phyloP scores from a whole-genome alignment of 768 basidiomycete species.

The Pleurotus tuber-regium region DNA sequence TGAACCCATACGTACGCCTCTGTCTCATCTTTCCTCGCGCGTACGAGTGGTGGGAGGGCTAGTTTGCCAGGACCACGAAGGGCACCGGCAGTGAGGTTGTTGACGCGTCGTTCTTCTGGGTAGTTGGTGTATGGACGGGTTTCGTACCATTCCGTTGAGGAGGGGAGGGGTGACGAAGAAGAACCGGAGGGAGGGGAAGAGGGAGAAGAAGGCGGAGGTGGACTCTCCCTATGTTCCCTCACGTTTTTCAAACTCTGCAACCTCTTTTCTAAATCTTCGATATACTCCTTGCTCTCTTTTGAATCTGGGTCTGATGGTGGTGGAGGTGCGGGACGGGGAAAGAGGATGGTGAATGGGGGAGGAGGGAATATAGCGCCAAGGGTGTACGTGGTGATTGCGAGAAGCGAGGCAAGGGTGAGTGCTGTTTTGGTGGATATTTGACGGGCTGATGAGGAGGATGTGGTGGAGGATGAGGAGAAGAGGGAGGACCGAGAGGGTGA shows the following conservation, averaged over 20 bases:
- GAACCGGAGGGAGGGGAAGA: slow-evolving; percentile 31
- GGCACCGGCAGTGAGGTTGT: slow-evolving; percentile 82
- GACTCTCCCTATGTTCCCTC: slow-evolving; percentile 37
- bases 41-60: slow-evolving; percentile 74
- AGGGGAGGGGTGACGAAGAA: slow-evolving; percentile 40
- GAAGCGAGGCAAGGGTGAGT: slow-evolving; percentile 24
- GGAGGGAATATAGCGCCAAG: slow-evolving; percentile 74
- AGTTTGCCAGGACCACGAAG: slow-evolving; percentile 88
- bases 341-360: slow-evolving; percentile 59
- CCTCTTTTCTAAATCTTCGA: slow-evolving; percentile 58
- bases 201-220: slow-evolving; percentile 28
- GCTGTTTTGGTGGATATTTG: slow-evolving; percentile 15
- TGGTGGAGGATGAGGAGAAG: too few species aligned
- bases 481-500: too few species aligned
- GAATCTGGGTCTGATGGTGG: slow-evolving; percentile 55
- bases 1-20: slow-evolving; percentile 75
- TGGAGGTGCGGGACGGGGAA: slow-evolving; percentile 74
- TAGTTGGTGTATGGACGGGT: slow-evolving; percentile 68
- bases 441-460: background rate
- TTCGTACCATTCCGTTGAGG: slow-evolving; percentile 61
- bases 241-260: slow-evolving; percentile 69
- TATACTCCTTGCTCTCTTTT: slow-evolving; percentile 55
- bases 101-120: slow-evolving; percentile 72
- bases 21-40: slow-evolving; percentile 71
- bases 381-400: slow-evolving; percentile 41